Percentiles rank a stretch among this genome's conserved stretches.
These are phyloP conservation scores for Globisporangium okanoganense DNA, from an alignment of 352 stramenopile genomes.

Conservation along the genomic window DNA sequence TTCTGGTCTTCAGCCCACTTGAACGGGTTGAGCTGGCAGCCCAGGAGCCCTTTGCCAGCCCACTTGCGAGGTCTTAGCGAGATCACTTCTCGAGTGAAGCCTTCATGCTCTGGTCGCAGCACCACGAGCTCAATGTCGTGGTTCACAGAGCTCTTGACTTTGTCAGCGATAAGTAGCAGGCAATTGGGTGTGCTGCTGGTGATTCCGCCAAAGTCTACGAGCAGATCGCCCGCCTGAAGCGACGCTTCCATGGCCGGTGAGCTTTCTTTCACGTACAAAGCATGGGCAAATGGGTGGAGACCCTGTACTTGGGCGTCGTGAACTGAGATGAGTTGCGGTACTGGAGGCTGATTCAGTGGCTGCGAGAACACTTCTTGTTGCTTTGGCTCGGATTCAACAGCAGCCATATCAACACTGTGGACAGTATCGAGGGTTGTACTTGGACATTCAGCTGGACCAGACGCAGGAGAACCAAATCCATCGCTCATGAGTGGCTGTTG, in stretches of 20 bases:
- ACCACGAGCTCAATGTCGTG: constrained; percentile 31
- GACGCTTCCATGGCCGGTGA: constrained; percentile 50
- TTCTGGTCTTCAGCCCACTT: constrained; percentile 31
- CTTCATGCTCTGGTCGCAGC: constrained; percentile 16
- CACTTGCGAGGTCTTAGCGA: constrained; percentile 41
- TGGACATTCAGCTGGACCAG: neutral
- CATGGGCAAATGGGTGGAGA: constrained; percentile 37
- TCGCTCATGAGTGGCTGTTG: no score
- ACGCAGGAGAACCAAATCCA: no score
- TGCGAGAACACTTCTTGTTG: neutral
- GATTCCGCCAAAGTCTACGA: constrained; percentile 50
- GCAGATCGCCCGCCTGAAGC: constrained; percentile 35
- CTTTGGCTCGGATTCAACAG: neutral
- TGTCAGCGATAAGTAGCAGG: constrained; percentile 43
- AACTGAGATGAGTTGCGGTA: neutral
- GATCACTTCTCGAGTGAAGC: constrained; percentile 10
- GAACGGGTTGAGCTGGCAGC: constrained; percentile 58
- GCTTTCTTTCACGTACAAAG: constrained; percentile 32
- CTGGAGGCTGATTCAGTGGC: neutral
- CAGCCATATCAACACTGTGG: neutral
- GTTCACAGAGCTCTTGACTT: constrained; percentile 42
- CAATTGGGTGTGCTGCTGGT: constrained; percentile 42
- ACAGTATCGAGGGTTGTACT: neutral
- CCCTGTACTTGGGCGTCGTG: neutral
- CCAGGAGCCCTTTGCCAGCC: constrained; percentile 59